Evolutionary conservation across 2,329 filamentous ascomycete species (phyloP), one percentile per base, ranked within the genome.

Genomic region (Colletotrichum sp.): DNA sequence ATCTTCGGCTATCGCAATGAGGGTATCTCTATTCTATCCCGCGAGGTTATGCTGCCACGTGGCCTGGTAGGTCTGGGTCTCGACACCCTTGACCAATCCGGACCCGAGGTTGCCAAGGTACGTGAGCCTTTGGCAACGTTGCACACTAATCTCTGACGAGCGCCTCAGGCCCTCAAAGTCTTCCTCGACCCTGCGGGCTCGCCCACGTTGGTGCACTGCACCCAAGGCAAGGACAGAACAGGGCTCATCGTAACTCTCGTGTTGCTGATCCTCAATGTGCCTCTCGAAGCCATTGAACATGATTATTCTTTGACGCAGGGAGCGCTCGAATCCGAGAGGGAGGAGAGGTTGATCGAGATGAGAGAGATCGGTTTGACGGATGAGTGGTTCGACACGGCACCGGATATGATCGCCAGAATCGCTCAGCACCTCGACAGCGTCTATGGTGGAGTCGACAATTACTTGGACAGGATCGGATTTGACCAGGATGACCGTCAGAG

Each of bases 211-310:
- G 86, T 97, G 4, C 95, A 98, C 84, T 98, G 96, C 84, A 97
- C 95, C 1, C 95, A 98, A 81, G 96, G 96, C 74, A 98, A 98
- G 82, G 96, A 98, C 81, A 91, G 96, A 3, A 96, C 92, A 2
- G 96, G 96, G 0, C 86, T 98, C 15, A 87, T 95, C 13, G 87
- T 95, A 7, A 86, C 94, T 55, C 86, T 98, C 6, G 84, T 94
- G 1, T 85, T 98, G 24, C 88, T 96, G 80, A 85, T 94, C 13
- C 87, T 94, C 5, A 85, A 84, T 9, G 84, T 94, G 2, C 90
- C 92, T 0, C 74, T 87, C 2, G 82, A 88, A 0, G 93, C 92
- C 3, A 92, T 98, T 57, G 87, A 91, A 71, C 81, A 92, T 77
- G 96, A 98, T 84, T 98, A 98, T 83, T 83, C 89, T 75, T 88